Percentiles rank a stretch among this genome's conserved stretches.
Conservation (phyloP, 1,284 basidiomycete genomes). For the Cutaneotrichosporon sp. region DNA sequence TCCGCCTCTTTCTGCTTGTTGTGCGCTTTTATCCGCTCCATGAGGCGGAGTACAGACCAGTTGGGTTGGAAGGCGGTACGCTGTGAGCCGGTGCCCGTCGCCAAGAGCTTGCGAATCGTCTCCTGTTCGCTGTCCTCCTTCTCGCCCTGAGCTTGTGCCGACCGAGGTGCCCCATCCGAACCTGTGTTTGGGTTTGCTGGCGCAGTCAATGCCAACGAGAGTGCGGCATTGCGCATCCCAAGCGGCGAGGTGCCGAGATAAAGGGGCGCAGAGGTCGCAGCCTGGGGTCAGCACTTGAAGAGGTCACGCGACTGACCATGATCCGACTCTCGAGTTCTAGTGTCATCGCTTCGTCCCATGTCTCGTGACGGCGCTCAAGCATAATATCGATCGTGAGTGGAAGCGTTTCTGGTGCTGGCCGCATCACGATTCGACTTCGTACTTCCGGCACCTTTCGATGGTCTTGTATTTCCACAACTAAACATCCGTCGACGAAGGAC, state of each 20-base stretch:
- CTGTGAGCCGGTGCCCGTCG: slow-evolving; percentile 26
- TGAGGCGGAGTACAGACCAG: slow-evolving; percentile 35
- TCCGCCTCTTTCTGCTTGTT: slow-evolving; percentile 17
- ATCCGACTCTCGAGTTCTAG: slow-evolving; percentile 48
- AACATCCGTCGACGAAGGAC: slow-evolving; percentile 48
- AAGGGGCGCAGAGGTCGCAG: slow-evolving; percentile 48
- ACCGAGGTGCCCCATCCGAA: slow-evolving; percentile 34
- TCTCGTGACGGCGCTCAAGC: slow-evolving; percentile 39
- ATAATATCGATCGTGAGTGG: slow-evolving; percentile 45
- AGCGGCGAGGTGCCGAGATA: slow-evolving; percentile 48
- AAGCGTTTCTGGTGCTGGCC: slow-evolving; percentile 46
- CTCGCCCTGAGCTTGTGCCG: slow-evolving; percentile 7
- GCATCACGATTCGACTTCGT: slow-evolving; percentile 45
- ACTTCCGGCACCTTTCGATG: slow-evolving; percentile 35
- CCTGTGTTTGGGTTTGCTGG: slow-evolving; percentile 38
- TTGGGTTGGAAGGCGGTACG: slow-evolving; percentile 32
- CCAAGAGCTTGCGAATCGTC: slow-evolving; percentile 33
- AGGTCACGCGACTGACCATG: slow-evolving; percentile 31
- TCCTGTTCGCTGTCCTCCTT: slow-evolving; percentile 28
- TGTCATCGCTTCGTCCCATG: slow-evolving; percentile 44
- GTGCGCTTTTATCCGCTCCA: slow-evolving; percentile 26
- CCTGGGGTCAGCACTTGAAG: slow-evolving; percentile 24
- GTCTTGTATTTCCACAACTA: slow-evolving; percentile 49
- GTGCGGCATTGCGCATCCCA: slow-evolving; percentile 45
- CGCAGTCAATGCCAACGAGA: slow-evolving; percentile 41